Conservation (phyloP, 1,284 basidiomycete genomes). For the Microbotryum silenes-acaulis region DNA sequence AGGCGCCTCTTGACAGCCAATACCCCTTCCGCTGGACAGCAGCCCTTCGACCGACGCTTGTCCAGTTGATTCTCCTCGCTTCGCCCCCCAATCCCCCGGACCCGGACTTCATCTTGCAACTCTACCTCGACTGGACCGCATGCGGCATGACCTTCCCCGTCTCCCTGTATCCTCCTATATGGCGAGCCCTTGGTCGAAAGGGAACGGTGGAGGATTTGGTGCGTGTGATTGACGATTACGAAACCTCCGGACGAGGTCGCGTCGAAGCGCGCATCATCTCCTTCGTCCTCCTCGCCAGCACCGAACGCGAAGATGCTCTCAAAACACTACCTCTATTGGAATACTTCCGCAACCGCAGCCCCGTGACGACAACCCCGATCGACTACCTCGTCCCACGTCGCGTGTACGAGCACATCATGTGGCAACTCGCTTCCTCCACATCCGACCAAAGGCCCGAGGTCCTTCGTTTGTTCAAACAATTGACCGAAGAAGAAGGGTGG, state of each 20-base stretch:
- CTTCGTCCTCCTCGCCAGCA: constrained; percentile 7
- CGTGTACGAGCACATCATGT: constrained; percentile 17
- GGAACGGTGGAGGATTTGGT: constrained; percentile 14
- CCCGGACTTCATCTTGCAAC: constrained; percentile 13
- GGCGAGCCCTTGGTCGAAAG: constrained; percentile 12
- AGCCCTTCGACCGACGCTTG: constrained; percentile 7
- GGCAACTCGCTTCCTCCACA: constrained; percentile 8
- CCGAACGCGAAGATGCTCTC: not conserved
- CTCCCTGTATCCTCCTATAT: constrained; percentile 19
- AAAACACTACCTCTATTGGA: constrained; percentile 7
- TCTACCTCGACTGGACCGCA: constrained; percentile 26
- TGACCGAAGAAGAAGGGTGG: constrained; percentile 14
- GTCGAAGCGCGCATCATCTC: constrained; percentile 12
- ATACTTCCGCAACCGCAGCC: constrained; percentile 19
- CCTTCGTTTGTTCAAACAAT: not conserved
- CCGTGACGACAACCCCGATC: not conserved
- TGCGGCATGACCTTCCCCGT: constrained; percentile 19
- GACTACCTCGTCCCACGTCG: constrained; percentile 14
- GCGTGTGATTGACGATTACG: constrained; percentile 23
- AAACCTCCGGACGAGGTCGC: constrained; percentile 18
- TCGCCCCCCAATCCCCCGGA: constrained; percentile 1
- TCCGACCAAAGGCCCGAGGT: constrained; percentile 6
- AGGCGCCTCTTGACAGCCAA: not conserved
- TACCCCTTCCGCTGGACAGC: constrained; percentile 19
- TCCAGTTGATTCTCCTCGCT: constrained; percentile 12